phyloP scores from a whole-genome alignment of 2,329 filamentous ascomycete species.

The Phaeosphaeria sp. region DNA sequence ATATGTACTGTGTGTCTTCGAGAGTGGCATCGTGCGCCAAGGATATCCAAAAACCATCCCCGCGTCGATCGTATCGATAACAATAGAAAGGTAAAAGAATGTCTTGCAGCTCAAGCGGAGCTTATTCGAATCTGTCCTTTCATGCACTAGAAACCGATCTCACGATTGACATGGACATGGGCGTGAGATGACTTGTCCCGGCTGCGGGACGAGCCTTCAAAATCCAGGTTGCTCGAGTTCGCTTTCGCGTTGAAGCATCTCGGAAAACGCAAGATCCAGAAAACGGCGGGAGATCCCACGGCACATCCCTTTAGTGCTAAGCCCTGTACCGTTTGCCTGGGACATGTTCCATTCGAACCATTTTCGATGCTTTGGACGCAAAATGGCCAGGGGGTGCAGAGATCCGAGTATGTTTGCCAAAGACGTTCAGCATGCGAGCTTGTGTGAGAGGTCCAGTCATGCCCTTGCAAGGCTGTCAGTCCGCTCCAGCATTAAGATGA shows the following conservation, averaged over 20 bases:
- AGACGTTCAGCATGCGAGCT: too few species aligned
- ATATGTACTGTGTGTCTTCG: background rate
- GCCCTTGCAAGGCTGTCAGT: too few species aligned
- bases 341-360: background rate
- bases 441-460: too few species aligned
- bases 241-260: conserved; percentile 4
- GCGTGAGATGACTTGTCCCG: background rate
- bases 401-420: too few species aligned
- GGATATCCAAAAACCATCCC: background rate
- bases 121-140: background rate
- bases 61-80: background rate
- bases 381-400: background rate
- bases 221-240: conserved; percentile 6
- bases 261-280: conserved; percentile 1
- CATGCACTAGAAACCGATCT: background rate
- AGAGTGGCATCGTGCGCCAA: background rate
- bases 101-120: background rate
- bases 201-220: conserved; percentile 9
- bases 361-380: background rate
- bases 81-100: background rate
- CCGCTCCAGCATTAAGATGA: too few species aligned
- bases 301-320: background rate
- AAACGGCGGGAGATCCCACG: background rate
- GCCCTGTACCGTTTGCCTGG: background rate
- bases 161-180: background rate